Evolutionary conservation across 1,139 yeast genomes (phyloP).

Genomic region (Geotrichum armillariae): DNA sequence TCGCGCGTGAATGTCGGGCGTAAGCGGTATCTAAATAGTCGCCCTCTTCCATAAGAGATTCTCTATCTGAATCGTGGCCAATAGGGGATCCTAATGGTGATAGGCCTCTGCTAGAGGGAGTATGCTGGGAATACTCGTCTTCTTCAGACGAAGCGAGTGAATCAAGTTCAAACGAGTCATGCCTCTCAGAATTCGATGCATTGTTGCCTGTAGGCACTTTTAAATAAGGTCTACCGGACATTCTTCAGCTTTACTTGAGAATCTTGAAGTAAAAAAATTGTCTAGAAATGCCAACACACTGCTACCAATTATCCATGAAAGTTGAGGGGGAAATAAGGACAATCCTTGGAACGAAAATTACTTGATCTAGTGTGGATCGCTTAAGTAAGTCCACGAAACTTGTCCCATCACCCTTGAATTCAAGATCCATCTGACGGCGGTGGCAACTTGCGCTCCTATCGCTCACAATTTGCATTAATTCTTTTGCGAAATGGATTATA

Average conservation of each 20-base stretch:
- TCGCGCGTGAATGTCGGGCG: constrained; percentile 22
- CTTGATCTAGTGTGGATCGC: too few relatives aligned
- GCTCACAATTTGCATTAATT: not conserved
- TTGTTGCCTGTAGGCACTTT: constrained; percentile 11
- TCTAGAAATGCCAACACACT: not conserved
- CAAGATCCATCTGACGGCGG: too few relatives aligned
- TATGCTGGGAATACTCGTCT: constrained; percentile 23
- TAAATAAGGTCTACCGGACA: constrained; percentile 7
- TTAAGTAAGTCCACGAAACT: too few relatives aligned
- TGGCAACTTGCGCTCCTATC: not conserved
- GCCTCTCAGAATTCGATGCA: constrained; percentile 1
- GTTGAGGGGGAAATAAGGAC: not conserved
- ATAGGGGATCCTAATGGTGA: constrained; percentile 27
- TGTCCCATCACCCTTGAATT: too few relatives aligned
- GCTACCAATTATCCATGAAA: not conserved
- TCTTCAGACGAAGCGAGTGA: constrained; percentile 40
- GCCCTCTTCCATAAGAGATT: constrained; percentile 12
- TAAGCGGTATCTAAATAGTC: constrained; percentile 17
- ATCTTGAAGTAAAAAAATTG: not conserved
- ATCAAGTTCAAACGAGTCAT: constrained; percentile 39
- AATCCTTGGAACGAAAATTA: not conserved
- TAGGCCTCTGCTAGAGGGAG: constrained; percentile 32
- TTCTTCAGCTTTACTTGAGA: not conserved
- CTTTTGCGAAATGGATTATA: constrained; percentile 30
- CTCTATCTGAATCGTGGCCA: constrained; percentile 17